Percentiles rank a stretch among this genome's conserved stretches.
These are phyloP conservation scores for Cryptococcus depauperatus DNA, from an alignment of 1,284 basidiomycete genomes.

Conservation along the genomic window DNA sequence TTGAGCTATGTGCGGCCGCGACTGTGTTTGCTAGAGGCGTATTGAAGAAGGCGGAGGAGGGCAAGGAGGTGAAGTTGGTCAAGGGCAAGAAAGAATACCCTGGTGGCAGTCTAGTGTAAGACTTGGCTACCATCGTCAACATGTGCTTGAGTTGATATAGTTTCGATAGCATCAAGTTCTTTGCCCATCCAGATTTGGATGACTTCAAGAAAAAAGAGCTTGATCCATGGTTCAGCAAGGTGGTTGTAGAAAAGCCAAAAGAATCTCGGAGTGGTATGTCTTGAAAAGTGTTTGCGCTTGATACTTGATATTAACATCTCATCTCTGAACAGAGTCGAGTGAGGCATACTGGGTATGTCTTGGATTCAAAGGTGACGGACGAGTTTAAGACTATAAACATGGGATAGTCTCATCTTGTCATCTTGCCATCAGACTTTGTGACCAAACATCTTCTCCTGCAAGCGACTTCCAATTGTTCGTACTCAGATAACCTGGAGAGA, in stretches of 20 bases:
- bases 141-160: too few relatives aligned
- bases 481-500: too few relatives aligned
- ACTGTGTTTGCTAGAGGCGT: conserved; percentile 30
- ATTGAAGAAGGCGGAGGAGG: conserved; percentile 4
- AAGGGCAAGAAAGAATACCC: conserved; percentile 17
- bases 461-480: too few relatives aligned
- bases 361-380: conserved; percentile 40
- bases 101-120: conserved; percentile 42
- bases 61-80: conserved; percentile 2
- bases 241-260: conserved; percentile 41
- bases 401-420: too few relatives aligned
- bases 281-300: neutral
- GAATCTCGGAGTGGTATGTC: conserved; percentile 34
- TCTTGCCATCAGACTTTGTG: too few relatives aligned
- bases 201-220: conserved; percentile 35
- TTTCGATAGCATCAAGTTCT: conserved; percentile 40
- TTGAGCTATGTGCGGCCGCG: conserved; percentile 42
- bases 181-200: conserved; percentile 40
- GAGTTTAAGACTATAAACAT: too few relatives aligned
- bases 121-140: too few relatives aligned
- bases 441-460: too few relatives aligned
- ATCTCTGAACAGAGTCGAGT: conserved; percentile 31
- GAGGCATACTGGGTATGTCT: conserved; percentile 45
- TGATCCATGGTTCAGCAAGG: conserved; percentile 34
- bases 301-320: neutral